phyloP scores from a whole-genome alignment of 768 basidiomycete species.

The Pulveroboletus sp. region DNA sequence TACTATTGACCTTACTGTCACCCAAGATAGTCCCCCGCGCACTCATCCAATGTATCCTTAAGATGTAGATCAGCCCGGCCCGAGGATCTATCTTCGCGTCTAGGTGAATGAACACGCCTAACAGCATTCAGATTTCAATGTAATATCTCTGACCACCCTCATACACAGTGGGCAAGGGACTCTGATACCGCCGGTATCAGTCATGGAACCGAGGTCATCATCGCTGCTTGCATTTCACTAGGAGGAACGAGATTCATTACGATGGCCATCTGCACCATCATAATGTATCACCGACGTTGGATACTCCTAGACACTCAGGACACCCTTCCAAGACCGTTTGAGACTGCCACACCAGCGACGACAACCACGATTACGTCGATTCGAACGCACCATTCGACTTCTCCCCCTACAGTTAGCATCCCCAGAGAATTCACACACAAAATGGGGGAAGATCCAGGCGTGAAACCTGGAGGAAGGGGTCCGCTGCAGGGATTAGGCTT shows the following conservation, averaged over 20 bases:
- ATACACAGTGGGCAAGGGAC: slow-evolving; percentile 3
- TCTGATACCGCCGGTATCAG: background rate
- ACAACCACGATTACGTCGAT: background rate
- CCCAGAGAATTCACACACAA: slow-evolving; percentile 1
- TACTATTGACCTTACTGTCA: background rate
- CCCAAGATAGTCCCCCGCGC: slow-evolving; percentile 2
- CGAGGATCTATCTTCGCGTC: background rate
- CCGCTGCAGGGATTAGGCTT: background rate
- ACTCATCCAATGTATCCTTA: slow-evolving; percentile 1
- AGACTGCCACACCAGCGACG: slow-evolving; percentile 8
- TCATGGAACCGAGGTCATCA: slow-evolving; percentile 5
- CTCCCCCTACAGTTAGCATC: slow-evolving; percentile 1
- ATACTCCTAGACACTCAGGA: slow-evolving; percentile 18
- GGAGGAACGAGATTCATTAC: slow-evolving; percentile 16
- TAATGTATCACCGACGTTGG: slow-evolving; percentile 16
- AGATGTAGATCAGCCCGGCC: slow-evolving; percentile 7
- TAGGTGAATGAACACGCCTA: background rate
- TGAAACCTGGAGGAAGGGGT: background rate
- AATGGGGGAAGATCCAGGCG: background rate
- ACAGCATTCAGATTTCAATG: background rate
- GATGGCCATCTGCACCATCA: slow-evolving; percentile 10
- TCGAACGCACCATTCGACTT: background rate
- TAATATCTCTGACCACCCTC: background rate
- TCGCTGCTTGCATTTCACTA: slow-evolving; percentile 19
- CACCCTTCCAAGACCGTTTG: slow-evolving; percentile 25